Percentiles rank a stretch among this genome's conserved stretches.
Conservation (phyloP, 2,329 filamentous ascomycete species). For the Colletotrichum tropicicola region DNA sequence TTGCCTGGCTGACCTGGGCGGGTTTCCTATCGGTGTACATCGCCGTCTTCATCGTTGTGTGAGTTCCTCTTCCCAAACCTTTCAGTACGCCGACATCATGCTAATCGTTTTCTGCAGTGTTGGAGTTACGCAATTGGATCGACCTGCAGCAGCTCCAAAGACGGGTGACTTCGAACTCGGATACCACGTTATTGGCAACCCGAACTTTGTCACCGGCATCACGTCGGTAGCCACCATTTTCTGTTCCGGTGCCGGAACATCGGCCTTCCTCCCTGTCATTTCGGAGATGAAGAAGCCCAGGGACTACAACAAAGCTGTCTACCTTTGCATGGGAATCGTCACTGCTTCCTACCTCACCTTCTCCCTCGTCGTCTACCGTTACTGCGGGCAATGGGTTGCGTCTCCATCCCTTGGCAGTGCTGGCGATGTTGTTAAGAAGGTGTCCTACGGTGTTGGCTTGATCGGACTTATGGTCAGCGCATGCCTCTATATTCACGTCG, state of each 20-base stretch:
- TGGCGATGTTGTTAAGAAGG: conserved; percentile 66
- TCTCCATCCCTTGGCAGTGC: conserved; percentile 70
- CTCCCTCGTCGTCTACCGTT: conserved; percentile 67
- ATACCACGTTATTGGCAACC: conserved; percentile 63
- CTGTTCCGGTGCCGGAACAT: conserved; percentile 66
- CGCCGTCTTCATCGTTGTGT: conserved; percentile 66
- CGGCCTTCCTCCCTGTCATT: conserved; percentile 71
- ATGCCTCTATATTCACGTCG: conserved; percentile 46
- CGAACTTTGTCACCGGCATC: conserved; percentile 67
- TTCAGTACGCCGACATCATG: neutral
- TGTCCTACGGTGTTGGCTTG: conserved; percentile 67
- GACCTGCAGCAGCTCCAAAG: conserved; percentile 68
- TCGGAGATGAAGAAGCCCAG: conserved; percentile 69
- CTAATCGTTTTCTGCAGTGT: conserved; percentile 43
- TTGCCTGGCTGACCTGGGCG: conserved; percentile 69
- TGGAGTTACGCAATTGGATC: conserved; percentile 63
- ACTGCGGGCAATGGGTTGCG: conserved; percentile 70
- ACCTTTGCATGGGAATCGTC: conserved; percentile 65
- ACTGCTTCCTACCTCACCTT: conserved; percentile 66
- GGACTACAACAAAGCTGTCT: conserved; percentile 69
- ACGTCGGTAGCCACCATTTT: conserved; percentile 67
- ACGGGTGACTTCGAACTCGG: conserved; percentile 68
- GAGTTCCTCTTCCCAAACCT: conserved; percentile 30
- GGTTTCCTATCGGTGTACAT: conserved; percentile 67
- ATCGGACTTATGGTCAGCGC: conserved; percentile 59